These are phyloP conservation scores for Pestalotiopsis fici DNA, from an alignment of 2,329 filamentous ascomycete species.

Conservation along the genomic window DNA sequence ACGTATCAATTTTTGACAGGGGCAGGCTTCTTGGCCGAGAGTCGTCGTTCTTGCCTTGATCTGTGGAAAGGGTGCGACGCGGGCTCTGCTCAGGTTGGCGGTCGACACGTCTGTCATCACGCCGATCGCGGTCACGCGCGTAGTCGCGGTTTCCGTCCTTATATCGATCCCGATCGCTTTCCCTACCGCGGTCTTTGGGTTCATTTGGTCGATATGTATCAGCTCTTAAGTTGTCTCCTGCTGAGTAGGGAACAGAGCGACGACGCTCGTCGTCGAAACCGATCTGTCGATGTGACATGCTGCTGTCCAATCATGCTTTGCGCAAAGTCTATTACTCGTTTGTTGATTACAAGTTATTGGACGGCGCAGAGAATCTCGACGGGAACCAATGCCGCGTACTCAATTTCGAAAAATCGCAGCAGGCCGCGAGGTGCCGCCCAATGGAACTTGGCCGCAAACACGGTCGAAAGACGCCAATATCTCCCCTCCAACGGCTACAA, in stretches of 20 bases:
- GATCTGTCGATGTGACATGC: constrained; percentile 4
- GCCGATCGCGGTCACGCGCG: constrained; percentile 4
- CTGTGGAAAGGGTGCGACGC: background rate
- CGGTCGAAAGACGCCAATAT: background rate
- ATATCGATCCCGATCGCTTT: background rate
- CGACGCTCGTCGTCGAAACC: constrained; percentile 19
- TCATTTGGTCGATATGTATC: constrained; percentile 3
- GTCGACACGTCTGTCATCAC: background rate
- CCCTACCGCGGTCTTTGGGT: constrained; percentile 12
- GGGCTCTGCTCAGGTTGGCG: background rate
- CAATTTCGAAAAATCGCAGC: background rate
- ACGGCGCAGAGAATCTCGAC: background rate
- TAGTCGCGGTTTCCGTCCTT: background rate
- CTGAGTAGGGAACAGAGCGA: background rate
- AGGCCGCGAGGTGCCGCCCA: too few species aligned
- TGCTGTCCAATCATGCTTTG: background rate
- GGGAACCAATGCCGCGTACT: background rate
- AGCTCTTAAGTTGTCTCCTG: constrained; percentile 1
- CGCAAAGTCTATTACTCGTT: background rate
- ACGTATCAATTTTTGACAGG: background rate
- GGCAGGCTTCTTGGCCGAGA: background rate
- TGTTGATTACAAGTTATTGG: background rate
- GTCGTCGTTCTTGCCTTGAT: background rate
- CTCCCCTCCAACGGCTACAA: background rate
- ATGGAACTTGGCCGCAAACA: too few species aligned